phyloP scores from a whole-genome alignment of 2,329 filamentous ascomycete species.

The Colletotrichum spinosum region DNA sequence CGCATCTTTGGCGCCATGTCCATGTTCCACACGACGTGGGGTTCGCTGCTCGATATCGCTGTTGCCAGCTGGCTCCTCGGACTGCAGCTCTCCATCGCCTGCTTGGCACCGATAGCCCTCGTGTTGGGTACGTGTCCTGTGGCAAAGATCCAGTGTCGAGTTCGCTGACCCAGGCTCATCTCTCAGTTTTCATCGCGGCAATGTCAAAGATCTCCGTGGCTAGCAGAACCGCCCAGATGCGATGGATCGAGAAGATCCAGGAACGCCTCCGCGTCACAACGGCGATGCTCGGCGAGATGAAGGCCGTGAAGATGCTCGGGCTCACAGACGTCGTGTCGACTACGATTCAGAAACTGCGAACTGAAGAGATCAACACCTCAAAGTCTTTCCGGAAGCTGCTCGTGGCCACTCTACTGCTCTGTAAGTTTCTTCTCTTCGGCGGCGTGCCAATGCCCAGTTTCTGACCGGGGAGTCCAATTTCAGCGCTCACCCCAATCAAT shows the following conservation, averaged over 20 bases:
- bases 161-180: too few species aligned
- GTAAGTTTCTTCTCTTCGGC: slow-evolving; percentile 20
- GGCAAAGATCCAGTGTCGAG: too few species aligned
- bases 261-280: slow-evolving; percentile 54
- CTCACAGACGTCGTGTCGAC: slow-evolving; percentile 41
- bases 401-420: slow-evolving; percentile 39
- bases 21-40: slow-evolving; percentile 46
- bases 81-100: slow-evolving; percentile 44
- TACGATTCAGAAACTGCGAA: slow-evolving; percentile 43
- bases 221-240: slow-evolving; percentile 41
- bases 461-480: too few species aligned
- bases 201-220: slow-evolving; percentile 38
- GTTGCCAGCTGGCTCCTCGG: slow-evolving; percentile 46
- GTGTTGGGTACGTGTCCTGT: slow-evolving; percentile 30
- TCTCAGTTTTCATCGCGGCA: slow-evolving; percentile 39
- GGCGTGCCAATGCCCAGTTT: not conserved
- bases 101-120: slow-evolving; percentile 42
- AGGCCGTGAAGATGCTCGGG: slow-evolving; percentile 58
- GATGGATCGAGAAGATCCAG: slow-evolving; percentile 58
- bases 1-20: slow-evolving; percentile 42
- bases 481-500: slow-evolving; percentile 39
- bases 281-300: slow-evolving; percentile 55
- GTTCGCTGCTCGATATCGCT: slow-evolving; percentile 41
- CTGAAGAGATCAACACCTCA: slow-evolving; percentile 45
- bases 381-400: slow-evolving; percentile 43